Evolutionary conservation across 1,284 basidiomycete species (phyloP), one percentile per base, ranked within the genome.

Genomic region (Phellopilus nigrolimitatus): DNA sequence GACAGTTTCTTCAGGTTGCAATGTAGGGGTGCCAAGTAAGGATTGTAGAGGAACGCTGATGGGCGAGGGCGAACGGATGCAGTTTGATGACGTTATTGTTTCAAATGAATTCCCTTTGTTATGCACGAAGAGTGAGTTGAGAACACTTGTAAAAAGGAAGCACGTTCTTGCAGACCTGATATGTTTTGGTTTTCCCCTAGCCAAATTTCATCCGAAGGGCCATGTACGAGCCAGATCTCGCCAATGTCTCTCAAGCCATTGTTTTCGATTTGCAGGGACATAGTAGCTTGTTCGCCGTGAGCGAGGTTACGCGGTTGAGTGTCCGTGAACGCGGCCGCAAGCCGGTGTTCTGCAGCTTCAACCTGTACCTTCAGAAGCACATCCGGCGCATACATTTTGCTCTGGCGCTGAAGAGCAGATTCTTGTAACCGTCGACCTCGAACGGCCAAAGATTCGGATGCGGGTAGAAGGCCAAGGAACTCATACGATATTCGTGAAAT

Each of bases 391-490:
- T 90, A 90, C 8, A 76, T 73, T 22, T 76, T 75, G 39, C 66
- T 73, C 60, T 81, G 82, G 39, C 83, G 72, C 59, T 91, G 85
- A 15, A 74, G 66, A n/a, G 73, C 69, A 3, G 88, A 89, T 47
- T 80, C 78, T 42, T 91, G 81, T 25, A 91, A 68, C 53, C 88
- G 70, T 47, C 71, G 74, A 19, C 88, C 88, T 15, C 81, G 81
- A 39, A 71, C 72, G 17, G 78, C 71, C 3, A 91, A 69, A 3
- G 79, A 70, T 60, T 91, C 88, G 3, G 62, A 71, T 12, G 72
- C 67, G 10, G 82, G 78, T 25, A 90, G 71, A 25, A 88, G 70
- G 6, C 75, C 76, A 37, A 91, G 73, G 63, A 91, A 91, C 36
- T 79, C 64, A 57, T 85, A 91, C 42, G 70, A 72, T 25, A 74